phyloP scores from a whole-genome alignment of 257 asterid species.

The Nicotiana knightiana region DNA sequence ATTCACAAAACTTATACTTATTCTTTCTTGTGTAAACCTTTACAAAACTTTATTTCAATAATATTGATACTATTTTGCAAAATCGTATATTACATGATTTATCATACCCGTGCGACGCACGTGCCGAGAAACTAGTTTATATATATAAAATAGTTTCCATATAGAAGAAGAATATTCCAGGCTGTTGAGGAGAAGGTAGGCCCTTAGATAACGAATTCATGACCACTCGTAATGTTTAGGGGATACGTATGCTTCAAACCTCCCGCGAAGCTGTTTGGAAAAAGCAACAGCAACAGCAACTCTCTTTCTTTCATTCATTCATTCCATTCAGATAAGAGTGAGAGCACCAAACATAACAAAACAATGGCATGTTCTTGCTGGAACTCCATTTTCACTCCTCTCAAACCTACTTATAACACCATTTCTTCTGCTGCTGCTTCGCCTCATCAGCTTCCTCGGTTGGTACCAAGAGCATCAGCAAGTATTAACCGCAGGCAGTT shows the following conservation, averaged over 20 bases:
- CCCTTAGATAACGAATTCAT: neutral
- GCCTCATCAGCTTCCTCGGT: neutral
- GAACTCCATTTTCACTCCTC: slow-evolving; percentile 1
- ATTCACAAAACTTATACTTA: too few species aligned
- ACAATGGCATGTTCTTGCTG: slow-evolving; percentile 5
- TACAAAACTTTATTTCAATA: too few species aligned
- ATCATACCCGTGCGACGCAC: too few species aligned
- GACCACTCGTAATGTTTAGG: neutral
- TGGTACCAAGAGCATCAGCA: neutral
- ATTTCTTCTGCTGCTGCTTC: too few species aligned
- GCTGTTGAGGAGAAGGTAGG: neutral
- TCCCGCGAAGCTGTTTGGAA: slow-evolving; percentile 16
- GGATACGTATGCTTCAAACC: neutral
- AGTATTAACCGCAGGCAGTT: slow-evolving; percentile 47
- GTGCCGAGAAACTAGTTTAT: too few species aligned
- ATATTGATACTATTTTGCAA: too few species aligned
- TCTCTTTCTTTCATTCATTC: neutral
- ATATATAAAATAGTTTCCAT: too few species aligned
- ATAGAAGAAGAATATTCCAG: neutral
- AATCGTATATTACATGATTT: too few species aligned
- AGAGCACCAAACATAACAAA: neutral
- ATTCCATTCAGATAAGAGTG: slow-evolving; percentile 3
- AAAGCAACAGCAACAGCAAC: neutral
- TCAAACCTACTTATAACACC: neutral
- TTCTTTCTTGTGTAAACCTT: too few species aligned